These are phyloP conservation scores for Sclerotinia spermophila DNA, from an alignment of 2,329 filamentous ascomycete genomes.

Conservation along the genomic window DNA sequence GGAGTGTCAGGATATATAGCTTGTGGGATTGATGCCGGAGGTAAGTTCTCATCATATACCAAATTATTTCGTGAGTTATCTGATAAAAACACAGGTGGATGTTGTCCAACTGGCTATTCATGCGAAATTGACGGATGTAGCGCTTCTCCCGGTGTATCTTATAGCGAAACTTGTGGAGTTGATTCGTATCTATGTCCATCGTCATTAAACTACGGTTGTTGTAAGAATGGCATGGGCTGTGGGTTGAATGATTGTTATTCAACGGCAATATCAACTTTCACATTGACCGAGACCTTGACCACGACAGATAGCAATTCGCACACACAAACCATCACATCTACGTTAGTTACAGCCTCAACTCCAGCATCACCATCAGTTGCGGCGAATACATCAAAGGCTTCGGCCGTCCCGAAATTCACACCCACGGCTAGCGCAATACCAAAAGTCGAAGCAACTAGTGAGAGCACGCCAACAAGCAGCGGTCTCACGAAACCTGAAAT, in stretches of 20 bases:
- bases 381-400: constrained; percentile 15
- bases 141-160: constrained; percentile 43
- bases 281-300: constrained; percentile 44
- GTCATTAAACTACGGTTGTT: constrained; percentile 52
- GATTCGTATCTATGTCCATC: constrained; percentile 49
- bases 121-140: constrained; percentile 47
- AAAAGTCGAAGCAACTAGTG: constrained; percentile 37
- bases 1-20: constrained; percentile 29
- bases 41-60: constrained; percentile 27
- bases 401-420: constrained; percentile 26
- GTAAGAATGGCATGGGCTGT: constrained; percentile 48
- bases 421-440: constrained; percentile 25
- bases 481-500: constrained; percentile 40
- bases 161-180: constrained; percentile 43
- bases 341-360: constrained; percentile 39
- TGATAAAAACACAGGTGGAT: constrained; percentile 31
- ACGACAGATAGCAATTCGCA: constrained; percentile 43
- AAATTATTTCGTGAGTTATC: not conserved
- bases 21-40: constrained; percentile 33
- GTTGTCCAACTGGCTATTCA: constrained; percentile 44
- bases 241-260: constrained; percentile 47
- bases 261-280: constrained; percentile 45
- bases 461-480: constrained; percentile 30
- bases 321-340: constrained; percentile 41
- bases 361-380: constrained; percentile 36